phyloP scores from a whole-genome alignment of 2,329 filamentous ascomycete genomes.

The Calonectria pseudoturangicola region DNA sequence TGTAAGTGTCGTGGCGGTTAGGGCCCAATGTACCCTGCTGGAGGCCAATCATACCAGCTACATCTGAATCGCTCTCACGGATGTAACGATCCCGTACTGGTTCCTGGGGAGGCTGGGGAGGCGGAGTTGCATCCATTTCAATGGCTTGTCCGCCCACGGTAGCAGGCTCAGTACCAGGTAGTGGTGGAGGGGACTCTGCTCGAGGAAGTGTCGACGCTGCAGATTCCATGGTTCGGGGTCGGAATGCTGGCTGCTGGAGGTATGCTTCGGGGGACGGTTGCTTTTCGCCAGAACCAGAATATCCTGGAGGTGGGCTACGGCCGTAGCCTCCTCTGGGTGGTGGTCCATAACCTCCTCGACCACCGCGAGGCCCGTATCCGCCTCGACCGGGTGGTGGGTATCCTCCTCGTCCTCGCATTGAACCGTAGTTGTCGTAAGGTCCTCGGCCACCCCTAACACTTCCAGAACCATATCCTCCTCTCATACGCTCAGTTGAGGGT shows the following conservation, averaged over 20 bases:
- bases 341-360: slow-evolving; percentile 59
- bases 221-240: slow-evolving; percentile 64
- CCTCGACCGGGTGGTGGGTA: slow-evolving; percentile 66
- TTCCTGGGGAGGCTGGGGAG: slow-evolving; percentile 62
- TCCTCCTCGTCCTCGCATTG: slow-evolving; percentile 63
- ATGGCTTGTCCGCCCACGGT: slow-evolving; percentile 78
- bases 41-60: slow-evolving; percentile 83
- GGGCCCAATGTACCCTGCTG: slow-evolving; percentile 72
- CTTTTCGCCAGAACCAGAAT: slow-evolving; percentile 62
- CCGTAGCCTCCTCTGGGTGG: slow-evolving; percentile 58
- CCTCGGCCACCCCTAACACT: slow-evolving; percentile 69
- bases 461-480: slow-evolving; percentile 68
- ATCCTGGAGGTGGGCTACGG: slow-evolving; percentile 65
- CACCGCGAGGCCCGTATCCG: slow-evolving; percentile 65
- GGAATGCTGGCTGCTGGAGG: slow-evolving; percentile 44
- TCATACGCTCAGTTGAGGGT: slow-evolving; percentile 69
- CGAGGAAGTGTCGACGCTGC: slow-evolving; percentile 70
- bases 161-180: slow-evolving; percentile 67
- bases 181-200: slow-evolving; percentile 79
- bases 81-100: slow-evolving; percentile 69
- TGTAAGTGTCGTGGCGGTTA: slow-evolving; percentile 68
- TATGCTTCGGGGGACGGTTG: slow-evolving; percentile 58
- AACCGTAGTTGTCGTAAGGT: slow-evolving; percentile 68
- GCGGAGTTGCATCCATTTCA: slow-evolving; percentile 85
- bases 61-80: slow-evolving; percentile 81